phyloP scores from a whole-genome alignment of 2,329 filamentous ascomycete genomes.

The Knufia fluminis region DNA sequence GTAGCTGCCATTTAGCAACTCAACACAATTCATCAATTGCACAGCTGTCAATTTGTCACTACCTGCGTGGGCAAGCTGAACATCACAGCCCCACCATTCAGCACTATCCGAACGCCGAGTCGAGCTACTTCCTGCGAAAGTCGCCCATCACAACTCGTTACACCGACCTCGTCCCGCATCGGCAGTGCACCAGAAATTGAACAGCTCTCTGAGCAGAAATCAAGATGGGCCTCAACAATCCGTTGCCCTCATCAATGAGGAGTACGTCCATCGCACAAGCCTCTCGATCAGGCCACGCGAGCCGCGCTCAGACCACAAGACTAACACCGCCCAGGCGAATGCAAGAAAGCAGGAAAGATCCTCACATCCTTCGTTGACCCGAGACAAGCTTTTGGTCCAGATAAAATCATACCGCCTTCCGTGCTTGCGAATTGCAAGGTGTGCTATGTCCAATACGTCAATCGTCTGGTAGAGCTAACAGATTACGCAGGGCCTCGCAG shows the following conservation, averaged over 20 bases:
- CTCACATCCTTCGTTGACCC: conserved; percentile 91
- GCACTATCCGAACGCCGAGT: conserved; percentile 5
- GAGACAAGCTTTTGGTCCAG: conserved; percentile 82
- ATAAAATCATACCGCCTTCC: conserved; percentile 90
- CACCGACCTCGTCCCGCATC: too few species aligned
- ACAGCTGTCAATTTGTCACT: background rate
- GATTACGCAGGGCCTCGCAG: conserved; percentile 35
- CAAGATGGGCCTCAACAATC: conserved; percentile 22
- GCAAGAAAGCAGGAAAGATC: conserved; percentile 94
- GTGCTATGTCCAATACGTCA: conserved; percentile 16
- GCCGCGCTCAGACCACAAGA: conserved; percentile 22
- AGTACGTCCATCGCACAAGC: conserved; percentile 30
- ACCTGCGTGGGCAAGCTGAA: background rate
- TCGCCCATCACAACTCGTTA: too few species aligned
- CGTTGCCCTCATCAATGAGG: conserved; percentile 39
- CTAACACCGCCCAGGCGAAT: conserved; percentile 62
- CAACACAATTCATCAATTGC: background rate
- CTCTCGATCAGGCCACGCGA: background rate
- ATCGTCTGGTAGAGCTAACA: conserved; percentile 10
- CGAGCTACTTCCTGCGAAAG: background rate
- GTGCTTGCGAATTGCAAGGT: conserved; percentile 89
- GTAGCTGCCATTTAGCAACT: background rate
- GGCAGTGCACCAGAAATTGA: background rate
- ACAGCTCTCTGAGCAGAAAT: background rate
- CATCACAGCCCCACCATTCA: background rate